phyloP scores from a whole-genome alignment of 495 filamentous ascomycete genomes.

The Cryomyces minteri region DNA sequence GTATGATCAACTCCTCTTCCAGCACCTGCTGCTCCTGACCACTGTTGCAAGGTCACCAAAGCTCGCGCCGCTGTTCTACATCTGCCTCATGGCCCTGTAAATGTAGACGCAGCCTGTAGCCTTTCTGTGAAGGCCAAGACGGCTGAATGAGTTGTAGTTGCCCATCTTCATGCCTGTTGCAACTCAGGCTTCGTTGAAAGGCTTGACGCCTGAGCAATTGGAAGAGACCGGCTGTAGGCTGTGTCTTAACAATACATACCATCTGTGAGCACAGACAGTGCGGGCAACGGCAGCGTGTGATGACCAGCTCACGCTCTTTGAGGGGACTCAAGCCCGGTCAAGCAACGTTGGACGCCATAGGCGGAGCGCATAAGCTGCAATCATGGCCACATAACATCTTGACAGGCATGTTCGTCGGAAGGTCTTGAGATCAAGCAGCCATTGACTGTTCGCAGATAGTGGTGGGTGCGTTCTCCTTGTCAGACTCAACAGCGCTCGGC shows the following conservation, averaged over 20 bases:
- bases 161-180: constrained; percentile 98
- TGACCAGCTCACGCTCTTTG: neutral
- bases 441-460: constrained; percentile 40
- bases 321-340: constrained; percentile 81
- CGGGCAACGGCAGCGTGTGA: neutral
- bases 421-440: neutral
- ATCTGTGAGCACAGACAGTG: constrained; percentile 30
- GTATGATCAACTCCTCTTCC: constrained; percentile 1
- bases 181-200: constrained; percentile 93
- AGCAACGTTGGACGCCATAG: constrained; percentile 64
- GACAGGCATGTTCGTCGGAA: constrained; percentile 27
- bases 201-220: constrained; percentile 80
- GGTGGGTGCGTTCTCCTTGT: constrained; percentile 54
- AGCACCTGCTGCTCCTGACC: constrained; percentile 2
- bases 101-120: no score
- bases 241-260: constrained; percentile 95
- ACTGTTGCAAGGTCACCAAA: constrained; percentile 57
- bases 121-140: no score
- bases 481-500: constrained; percentile 1
- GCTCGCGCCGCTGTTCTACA: constrained; percentile 79
- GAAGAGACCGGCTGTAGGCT: constrained; percentile 75
- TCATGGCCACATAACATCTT: constrained; percentile 91
- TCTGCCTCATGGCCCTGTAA: constrained; percentile 77
- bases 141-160: constrained; percentile 25
- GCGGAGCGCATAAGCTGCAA: constrained; percentile 84